Percentiles rank a stretch among this genome's conserved stretches.
Evolutionary conservation across 306 rosid species (phyloP).

Genomic region (Sicyos edulis): DNA sequence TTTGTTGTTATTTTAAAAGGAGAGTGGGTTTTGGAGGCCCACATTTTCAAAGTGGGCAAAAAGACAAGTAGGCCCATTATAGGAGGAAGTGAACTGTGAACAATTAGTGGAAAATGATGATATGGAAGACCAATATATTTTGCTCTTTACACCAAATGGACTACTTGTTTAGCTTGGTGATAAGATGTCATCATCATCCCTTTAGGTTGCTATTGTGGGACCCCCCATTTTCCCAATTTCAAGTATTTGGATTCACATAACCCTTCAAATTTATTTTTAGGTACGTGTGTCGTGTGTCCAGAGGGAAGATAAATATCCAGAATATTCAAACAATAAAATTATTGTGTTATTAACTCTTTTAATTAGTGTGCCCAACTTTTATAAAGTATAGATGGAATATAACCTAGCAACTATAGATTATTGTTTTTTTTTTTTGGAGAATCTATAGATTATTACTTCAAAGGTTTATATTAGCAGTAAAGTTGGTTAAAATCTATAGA

Average conservation of each 20-base stretch:
- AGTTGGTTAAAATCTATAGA: no score
- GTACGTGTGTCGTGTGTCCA: no score
- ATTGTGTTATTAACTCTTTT: no score
- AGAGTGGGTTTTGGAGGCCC: background rate
- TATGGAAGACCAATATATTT: conserved; percentile 2
- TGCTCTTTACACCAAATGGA: background rate
- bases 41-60: background rate
- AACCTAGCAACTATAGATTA: background rate
- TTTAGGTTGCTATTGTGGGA: background rate
- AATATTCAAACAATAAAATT: no score
- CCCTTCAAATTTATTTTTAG: no score
- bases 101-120: background rate
- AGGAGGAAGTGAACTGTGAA: background rate
- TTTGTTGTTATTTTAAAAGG: background rate
- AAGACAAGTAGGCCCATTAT: background rate
- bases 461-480: no score
- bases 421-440: no score
- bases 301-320: no score
- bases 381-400: no score
- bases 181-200: conserved; percentile 8
- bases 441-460: no score
- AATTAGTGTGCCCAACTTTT: background rate
- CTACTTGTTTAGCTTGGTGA: conserved; percentile 11
- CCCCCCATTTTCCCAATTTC: background rate
- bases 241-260: background rate